Evolutionary conservation across 2,329 filamentous ascomycete genomes (phyloP).

Genomic region (Rutstroemia sp.): DNA sequence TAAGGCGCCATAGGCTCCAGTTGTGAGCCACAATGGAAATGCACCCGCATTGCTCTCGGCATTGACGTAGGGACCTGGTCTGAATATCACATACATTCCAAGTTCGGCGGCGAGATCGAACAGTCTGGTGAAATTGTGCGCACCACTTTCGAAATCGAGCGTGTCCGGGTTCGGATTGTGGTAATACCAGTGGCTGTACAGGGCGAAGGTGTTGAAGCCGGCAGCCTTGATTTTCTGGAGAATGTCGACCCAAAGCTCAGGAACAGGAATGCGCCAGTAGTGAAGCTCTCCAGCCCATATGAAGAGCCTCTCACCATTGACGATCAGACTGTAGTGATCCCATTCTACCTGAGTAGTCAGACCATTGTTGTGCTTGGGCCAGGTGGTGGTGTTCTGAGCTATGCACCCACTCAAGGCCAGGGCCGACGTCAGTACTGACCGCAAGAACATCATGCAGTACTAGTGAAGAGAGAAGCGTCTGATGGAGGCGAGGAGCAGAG

Average conservation of each 20-base stretch:
- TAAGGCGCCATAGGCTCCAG: constrained; percentile 47
- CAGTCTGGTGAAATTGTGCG: constrained; percentile 54
- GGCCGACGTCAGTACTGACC: background rate
- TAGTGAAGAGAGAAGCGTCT: background rate
- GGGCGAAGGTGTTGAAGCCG: constrained; percentile 66
- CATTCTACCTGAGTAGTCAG: constrained; percentile 7
- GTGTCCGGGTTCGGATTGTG: constrained; percentile 56
- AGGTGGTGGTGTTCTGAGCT: constrained; percentile 2
- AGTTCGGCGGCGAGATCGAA: constrained; percentile 65
- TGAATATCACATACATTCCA: constrained; percentile 67
- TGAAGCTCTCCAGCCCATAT: constrained; percentile 33
- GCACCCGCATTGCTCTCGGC: constrained; percentile 57
- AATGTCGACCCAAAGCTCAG: constrained; percentile 58
- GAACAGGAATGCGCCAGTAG: constrained; percentile 50
- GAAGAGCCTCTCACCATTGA: constrained; percentile 6
- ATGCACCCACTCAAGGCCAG: constrained; percentile 2
- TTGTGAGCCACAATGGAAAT: constrained; percentile 54
- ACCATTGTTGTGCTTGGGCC: constrained; percentile 7
- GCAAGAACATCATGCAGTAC: constrained; percentile 1
- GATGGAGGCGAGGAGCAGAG: background rate
- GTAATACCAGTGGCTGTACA: constrained; percentile 69
- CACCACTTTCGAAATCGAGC: constrained; percentile 56
- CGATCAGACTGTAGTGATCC: constrained; percentile 7
- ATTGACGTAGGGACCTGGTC: constrained; percentile 62
- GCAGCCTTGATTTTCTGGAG: constrained; percentile 78